Evolutionary conservation across 164 flowering plant genomes (phyloP), one percentile per base, ranked within the genome.

Genomic region (Chloranthus sessilifolius): DNA sequence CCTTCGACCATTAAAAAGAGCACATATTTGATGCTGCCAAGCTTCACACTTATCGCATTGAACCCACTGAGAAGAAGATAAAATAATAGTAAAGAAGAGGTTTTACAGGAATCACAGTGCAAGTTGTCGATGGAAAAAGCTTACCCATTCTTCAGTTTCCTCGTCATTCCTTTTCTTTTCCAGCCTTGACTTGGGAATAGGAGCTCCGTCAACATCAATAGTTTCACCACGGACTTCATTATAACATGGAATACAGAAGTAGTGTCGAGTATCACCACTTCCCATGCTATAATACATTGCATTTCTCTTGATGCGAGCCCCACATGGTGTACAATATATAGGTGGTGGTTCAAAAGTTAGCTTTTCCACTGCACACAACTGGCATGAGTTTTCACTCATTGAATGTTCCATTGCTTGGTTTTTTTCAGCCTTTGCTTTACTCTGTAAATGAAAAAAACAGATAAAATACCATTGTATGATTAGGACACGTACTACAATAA

Each of bases 1-100:
- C 53, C 97, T 78, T 34, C 95, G 69, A 28, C 90, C 97, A 81
- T 94, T 94, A 55, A 94, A 94, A 46, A 94, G 68, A 29, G 99
- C 97, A 76, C 99, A 94, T 27, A 94, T 87, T 62, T 94, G 99
- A 74, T 94, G 99, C 58, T 94, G 99, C 99, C 99, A 94, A 52
- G 92, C 95, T 73, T 89, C 97, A 76, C 99, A 94, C 47, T 83
- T 94, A 60, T 87, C 99, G 69, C 99, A 94, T 74, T 94, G 97
- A 58, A 89, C 99, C 99, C 99, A 94, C 99, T 94, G 90, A 64
- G 76, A 11, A 56, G n/a, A 15, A 5, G 29, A 52, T 3, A 14
- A 50, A 43, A n/a, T 35, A 30, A 11, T 20, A 35, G 22, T 35
- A 36, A 12, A 28, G 8, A 56, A 43, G 16, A 31, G 9, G 16